phyloP scores from a whole-genome alignment of 75 land plant genomes.

The Selaginella tamariscina region DNA sequence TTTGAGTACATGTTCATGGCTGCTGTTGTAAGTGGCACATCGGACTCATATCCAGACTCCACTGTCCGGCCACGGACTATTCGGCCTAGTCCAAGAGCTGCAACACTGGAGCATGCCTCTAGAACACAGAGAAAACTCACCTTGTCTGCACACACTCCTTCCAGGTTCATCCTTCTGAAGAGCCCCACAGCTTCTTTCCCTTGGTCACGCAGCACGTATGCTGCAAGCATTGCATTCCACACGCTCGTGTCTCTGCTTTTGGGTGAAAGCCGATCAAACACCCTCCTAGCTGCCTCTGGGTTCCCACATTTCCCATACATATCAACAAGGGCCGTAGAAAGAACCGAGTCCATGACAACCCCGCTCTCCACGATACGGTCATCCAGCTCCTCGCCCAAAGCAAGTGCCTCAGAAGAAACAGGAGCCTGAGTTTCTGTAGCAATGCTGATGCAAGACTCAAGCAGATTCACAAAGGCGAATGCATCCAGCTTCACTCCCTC shows the following conservation, averaged over 20 bases:
- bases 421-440: neutral
- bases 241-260: slow-evolving; percentile 21
- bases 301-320: slow-evolving; percentile 28
- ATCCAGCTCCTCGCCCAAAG: neutral
- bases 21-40: neutral
- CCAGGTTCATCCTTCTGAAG: slow-evolving; percentile 17
- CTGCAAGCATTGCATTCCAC: slow-evolving; percentile 25
- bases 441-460: neutral
- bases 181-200: slow-evolving; percentile 17
- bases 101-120: neutral
- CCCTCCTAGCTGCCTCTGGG: slow-evolving; percentile 11
- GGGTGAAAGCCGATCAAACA: slow-evolving; percentile 10
- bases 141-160: neutral
- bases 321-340: slow-evolving; percentile 18
- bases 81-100: slow-evolving; percentile 6
- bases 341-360: slow-evolving; percentile 13
- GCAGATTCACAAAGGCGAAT: slow-evolving; percentile 12
- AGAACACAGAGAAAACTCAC: neutral
- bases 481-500: neutral
- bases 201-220: slow-evolving; percentile 4
- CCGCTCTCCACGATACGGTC: neutral
- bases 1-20: neutral
- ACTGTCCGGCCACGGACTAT: neutral
- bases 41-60: neutral
- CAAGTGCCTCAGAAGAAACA: neutral